Percentiles rank a stretch among this genome's conserved stretches.
Conservation (phyloP, 352 stramenopile genomes). For the Elongisporangium prolatum region DNA sequence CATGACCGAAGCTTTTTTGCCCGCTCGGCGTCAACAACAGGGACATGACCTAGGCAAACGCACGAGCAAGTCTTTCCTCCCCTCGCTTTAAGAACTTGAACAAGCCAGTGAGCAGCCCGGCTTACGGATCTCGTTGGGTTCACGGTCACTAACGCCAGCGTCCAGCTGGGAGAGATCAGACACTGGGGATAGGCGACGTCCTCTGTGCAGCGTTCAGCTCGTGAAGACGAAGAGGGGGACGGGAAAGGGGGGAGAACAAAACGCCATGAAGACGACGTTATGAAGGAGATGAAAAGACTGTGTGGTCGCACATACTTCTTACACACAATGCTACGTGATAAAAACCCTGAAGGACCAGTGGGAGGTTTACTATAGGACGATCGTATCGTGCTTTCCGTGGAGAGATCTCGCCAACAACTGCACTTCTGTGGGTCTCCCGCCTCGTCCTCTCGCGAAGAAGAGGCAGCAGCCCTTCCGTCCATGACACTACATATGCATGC, state of each 20-base stretch:
- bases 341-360: slow-evolving; percentile 54
- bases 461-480: neutral
- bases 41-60: neutral
- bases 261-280: neutral
- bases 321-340: slow-evolving; percentile 60
- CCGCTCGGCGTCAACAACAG: neutral
- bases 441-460: neutral
- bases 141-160: neutral
- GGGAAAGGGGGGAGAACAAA: too few relatives aligned
- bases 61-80: neutral
- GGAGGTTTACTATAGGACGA: slow-evolving; percentile 29
- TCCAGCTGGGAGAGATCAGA: neutral
- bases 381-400: slow-evolving; percentile 30
- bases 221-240: neutral
- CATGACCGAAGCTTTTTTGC: neutral
- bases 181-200: neutral
- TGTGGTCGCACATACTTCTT: slow-evolving; percentile 55
- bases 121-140: neutral
- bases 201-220: neutral
- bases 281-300: slow-evolving; percentile 5
- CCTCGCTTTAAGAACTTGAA: neutral
- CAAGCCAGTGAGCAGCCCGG: neutral
- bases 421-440: slow-evolving; percentile 6
- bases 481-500: neutral
- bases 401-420: slow-evolving; percentile 4